A percentile compares a stretch with the other conserved stretches of the same genome.
These are phyloP conservation scores for Auricularia heimuer DNA, from an alignment of 768 basidiomycete genomes.

Conservation along the genomic window DNA sequence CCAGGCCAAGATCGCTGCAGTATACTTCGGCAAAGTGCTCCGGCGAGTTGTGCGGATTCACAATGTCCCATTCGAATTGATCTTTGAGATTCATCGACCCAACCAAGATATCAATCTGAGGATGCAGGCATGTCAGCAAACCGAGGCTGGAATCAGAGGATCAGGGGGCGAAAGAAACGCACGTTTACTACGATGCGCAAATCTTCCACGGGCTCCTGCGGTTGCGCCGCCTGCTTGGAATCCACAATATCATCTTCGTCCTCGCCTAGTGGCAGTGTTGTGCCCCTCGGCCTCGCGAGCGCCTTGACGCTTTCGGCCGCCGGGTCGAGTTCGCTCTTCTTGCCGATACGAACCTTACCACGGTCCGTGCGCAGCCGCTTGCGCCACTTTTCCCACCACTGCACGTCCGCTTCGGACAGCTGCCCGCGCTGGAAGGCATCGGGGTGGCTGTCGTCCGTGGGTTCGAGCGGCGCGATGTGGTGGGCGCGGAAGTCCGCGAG, in stretches of 20 bases:
- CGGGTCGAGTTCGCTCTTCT: constrained; percentile 12
- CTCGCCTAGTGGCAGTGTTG: constrained; percentile 19
- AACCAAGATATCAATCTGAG: constrained; percentile 87
- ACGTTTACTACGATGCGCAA: constrained; percentile 88
- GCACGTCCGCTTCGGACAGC: constrained; percentile 38
- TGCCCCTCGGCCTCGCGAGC: not conserved
- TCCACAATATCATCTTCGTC: constrained; percentile 17
- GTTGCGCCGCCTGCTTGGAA: constrained; percentile 32
- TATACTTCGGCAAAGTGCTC: constrained; percentile 91
- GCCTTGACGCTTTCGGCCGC: constrained; percentile 24
- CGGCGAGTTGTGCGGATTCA: constrained; percentile 67
- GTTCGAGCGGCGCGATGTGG: constrained; percentile 20
- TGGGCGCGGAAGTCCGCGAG: constrained; percentile 71
- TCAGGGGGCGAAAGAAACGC: constrained; percentile 13
- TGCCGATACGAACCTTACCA: constrained; percentile 24
- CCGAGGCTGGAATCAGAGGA: not conserved
- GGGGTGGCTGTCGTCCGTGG: not conserved
- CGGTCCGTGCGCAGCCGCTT: constrained; percentile 37
- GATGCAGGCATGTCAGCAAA: not conserved
- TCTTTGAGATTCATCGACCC: constrained; percentile 90
- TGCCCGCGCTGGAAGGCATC: constrained; percentile 23
- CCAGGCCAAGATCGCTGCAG: constrained; percentile 74
- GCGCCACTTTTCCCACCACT: constrained; percentile 70
- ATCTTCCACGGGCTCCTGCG: constrained; percentile 53
- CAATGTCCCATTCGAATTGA: constrained; percentile 96